Evolutionary conservation across 1,284 basidiomycete species (phyloP).

Genomic region (Violaceomyces palustris): DNA sequence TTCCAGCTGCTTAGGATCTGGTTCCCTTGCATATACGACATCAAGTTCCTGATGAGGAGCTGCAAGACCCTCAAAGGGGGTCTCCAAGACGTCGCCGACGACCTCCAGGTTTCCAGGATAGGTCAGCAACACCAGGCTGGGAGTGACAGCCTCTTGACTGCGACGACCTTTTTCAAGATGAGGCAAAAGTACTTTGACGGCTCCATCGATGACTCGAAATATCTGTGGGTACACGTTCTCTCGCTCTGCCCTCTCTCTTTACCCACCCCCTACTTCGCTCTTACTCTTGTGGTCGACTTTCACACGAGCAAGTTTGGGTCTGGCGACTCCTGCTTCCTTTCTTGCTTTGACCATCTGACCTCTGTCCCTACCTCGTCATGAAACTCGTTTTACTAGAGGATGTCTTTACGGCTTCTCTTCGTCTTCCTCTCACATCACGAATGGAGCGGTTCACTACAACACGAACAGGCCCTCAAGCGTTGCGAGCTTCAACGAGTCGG

Average conservation of each 20-base stretch:
- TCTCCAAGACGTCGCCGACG: conserved; percentile 91
- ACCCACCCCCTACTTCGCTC: background rate
- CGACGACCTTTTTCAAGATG: conserved; percentile 93
- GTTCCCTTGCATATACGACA: conserved; percentile 96
- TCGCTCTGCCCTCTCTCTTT: background rate
- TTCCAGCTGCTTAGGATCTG: conserved; percentile 82
- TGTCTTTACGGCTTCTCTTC: conserved; percentile 48
- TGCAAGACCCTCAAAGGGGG: conserved; percentile 87
- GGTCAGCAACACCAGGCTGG: conserved; percentile 93
- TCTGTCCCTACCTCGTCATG: background rate
- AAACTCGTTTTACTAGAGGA: conserved; percentile 7
- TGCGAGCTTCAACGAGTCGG: conserved; percentile 28
- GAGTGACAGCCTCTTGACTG: conserved; percentile 87
- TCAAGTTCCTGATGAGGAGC: conserved; percentile 90
- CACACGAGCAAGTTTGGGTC: too few species aligned
- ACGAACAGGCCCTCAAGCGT: conserved; percentile 21
- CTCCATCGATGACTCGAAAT: conserved; percentile 62
- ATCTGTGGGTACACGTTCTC: conserved; percentile 18
- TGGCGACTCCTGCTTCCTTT: background rate
- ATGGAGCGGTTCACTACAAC: conserved; percentile 31
- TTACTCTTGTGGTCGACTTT: too few species aligned
- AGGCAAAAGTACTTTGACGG: conserved; percentile 84
- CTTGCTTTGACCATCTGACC: background rate
- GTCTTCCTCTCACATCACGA: conserved; percentile 29
- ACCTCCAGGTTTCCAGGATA: conserved; percentile 80